These are phyloP conservation scores for Gastrodia elata DNA, from an alignment of 106 monocot genomes.

Conservation along the genomic window DNA sequence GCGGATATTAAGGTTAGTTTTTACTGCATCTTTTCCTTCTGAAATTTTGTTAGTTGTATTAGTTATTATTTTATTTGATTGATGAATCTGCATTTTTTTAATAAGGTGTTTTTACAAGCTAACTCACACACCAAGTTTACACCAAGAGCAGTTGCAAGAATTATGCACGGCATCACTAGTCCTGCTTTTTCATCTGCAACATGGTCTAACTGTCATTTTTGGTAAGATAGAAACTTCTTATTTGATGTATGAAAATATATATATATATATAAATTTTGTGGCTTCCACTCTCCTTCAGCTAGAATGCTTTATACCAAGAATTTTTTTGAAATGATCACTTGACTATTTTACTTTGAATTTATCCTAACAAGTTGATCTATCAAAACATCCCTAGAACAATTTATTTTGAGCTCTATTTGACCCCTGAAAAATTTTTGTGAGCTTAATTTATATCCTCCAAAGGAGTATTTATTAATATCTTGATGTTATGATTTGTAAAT, in stretches of 20 bases:
- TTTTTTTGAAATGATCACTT: neutral
- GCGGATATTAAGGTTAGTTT: slow-evolving; percentile 84
- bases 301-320: no score
- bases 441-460: no score
- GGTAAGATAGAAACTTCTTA: slow-evolving; percentile 31
- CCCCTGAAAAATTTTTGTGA: no score
- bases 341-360: neutral
- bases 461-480: no score
- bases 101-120: slow-evolving; percentile 83
- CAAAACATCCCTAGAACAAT: no score
- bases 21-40: neutral
- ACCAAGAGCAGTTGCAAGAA: slow-evolving; percentile 89
- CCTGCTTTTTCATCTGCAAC: slow-evolving; percentile 78
- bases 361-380: neutral
- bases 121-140: slow-evolving; percentile 81
- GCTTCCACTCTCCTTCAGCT: no score
- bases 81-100: neutral
- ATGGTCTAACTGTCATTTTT: slow-evolving; percentile 86
- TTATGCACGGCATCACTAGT: slow-evolving; percentile 96
- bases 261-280: no score
- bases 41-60: neutral
- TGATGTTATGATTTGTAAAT: no score
- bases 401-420: no score
- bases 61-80: neutral
- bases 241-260: no score